Evolutionary conservation across 805 yeast species (phyloP), one percentile per base, ranked within the genome.

Genomic region (Saturnispora gosingensis): DNA sequence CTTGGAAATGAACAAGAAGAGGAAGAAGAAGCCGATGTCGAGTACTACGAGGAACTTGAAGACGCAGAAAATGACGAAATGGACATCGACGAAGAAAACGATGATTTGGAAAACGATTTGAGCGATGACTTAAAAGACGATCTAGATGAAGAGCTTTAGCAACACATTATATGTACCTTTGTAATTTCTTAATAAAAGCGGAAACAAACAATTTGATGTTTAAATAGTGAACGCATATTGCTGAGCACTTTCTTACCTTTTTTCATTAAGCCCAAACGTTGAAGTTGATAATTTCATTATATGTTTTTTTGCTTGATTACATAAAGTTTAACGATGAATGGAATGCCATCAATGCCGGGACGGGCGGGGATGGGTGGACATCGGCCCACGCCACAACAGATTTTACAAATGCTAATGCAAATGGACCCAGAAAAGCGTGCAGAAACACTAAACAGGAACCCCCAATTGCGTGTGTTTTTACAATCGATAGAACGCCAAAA

Each of bases 371-470:
- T 40, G 30, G 18, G 30, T 13, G 30, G 30, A 15, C 60, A 58
- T 10, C 58, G 58, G 20, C 56, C 59, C 54, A 57, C 61, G 9
- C 60, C 66, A 2, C 65, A 63, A 22, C 62, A 61, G 53, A 48
- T 66, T n/a, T 46, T 64, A 4, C 69, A 67, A 36, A 64, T 65
- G 42, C 53, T 69, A 45, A 66, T 67, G 63, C 57, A 61, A 42
- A 60, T 69, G 67, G 66, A 66, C 28, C 69, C 72, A 1, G 68
- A 64, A 40, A 69, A 67, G 45, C 59, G 70, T 49, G 64, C 64
- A 46, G 60, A 60, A 3, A 57, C 67, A 3, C 57, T 69, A 11
- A 53, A 61, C 48, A 63, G 62, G 46, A 66, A 67, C 54, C 72
- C 72, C 13, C 71, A 66, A 38, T 49, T 68, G 13, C 65, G 65